Conservation (phyloP, 306 rosid genomes). For the Elaeagnus macrophylla region DNA sequence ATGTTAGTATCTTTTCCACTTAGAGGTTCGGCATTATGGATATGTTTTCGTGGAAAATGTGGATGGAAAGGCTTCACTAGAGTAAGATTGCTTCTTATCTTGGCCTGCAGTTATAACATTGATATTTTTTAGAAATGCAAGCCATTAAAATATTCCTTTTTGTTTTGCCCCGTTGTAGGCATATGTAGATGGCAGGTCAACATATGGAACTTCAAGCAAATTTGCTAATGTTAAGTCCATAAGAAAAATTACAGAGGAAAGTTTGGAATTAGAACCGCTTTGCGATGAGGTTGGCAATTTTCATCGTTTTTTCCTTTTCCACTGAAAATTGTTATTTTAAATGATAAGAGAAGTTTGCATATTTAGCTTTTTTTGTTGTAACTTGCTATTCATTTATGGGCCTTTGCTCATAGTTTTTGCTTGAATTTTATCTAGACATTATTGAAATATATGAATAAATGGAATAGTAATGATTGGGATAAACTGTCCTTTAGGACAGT, state of each 20-base stretch:
- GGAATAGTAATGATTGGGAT: no score
- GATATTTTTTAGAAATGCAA: constrained; percentile 1
- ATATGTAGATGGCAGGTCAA: constrained; percentile 35
- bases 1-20: constrained; percentile 19
- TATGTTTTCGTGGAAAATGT: constrained; percentile 71
- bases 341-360: background rate
- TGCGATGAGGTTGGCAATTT: constrained; percentile 56
- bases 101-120: background rate
- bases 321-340: constrained; percentile 3
- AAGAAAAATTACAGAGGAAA: constrained; percentile 54
- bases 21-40: constrained; percentile 69
- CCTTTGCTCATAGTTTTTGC: no score
- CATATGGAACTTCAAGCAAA: constrained; percentile 8
- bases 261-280: constrained; percentile 70
- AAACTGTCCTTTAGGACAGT: no score
- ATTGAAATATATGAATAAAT: no score
- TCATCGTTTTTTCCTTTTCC: constrained; percentile 5
- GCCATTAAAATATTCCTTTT: constrained; percentile 8
- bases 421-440: no score
- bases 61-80: constrained; percentile 75
- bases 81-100: constrained; percentile 37
- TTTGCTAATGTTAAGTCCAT: constrained; percentile 22
- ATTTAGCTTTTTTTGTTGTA: background rate
- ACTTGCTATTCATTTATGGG: background rate
- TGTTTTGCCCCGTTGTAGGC: constrained; percentile 43